Conservation (phyloP, 2,329 filamentous ascomycete genomes). For the Pleoardoris graminearum region DNA sequence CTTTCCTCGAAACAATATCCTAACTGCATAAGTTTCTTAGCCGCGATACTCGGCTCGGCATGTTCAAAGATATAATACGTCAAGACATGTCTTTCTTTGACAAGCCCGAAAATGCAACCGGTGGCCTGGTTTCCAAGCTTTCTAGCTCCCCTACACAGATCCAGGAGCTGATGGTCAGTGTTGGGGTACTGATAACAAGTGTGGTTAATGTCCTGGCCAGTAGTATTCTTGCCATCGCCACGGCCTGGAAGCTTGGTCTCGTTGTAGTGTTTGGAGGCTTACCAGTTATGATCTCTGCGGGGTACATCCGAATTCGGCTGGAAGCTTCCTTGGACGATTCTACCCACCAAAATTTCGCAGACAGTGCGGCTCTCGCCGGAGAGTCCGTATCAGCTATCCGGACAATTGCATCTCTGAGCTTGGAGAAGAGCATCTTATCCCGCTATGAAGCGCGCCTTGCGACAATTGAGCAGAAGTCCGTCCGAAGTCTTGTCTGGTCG, state of each 20-base stretch:
- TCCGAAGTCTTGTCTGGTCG: constrained; percentile 66
- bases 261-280: constrained; percentile 15
- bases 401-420: constrained; percentile 87
- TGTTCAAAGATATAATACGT: constrained; percentile 65
- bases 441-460: constrained; percentile 68
- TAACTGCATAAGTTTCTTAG: not conserved
- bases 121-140: constrained; percentile 72
- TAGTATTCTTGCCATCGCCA: constrained; percentile 16
- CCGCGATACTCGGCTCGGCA: constrained; percentile 25
- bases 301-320: constrained; percentile 83
- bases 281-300: constrained; percentile 12
- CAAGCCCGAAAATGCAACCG: constrained; percentile 81
- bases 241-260: constrained; percentile 20
- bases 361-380: constrained; percentile 77
- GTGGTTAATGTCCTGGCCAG: constrained; percentile 13
- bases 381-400: constrained; percentile 93
- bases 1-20: not conserved
- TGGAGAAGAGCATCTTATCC: constrained; percentile 76
- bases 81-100: constrained; percentile 93
- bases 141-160: constrained; percentile 65
- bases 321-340: constrained; percentile 67
- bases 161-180: constrained; percentile 47
- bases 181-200: constrained; percentile 15
- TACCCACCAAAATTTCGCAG: constrained; percentile 67
- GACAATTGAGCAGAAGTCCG: constrained; percentile 60